phyloP scores from a whole-genome alignment of 805 yeast genomes.

The Candida fluviatilis region DNA sequence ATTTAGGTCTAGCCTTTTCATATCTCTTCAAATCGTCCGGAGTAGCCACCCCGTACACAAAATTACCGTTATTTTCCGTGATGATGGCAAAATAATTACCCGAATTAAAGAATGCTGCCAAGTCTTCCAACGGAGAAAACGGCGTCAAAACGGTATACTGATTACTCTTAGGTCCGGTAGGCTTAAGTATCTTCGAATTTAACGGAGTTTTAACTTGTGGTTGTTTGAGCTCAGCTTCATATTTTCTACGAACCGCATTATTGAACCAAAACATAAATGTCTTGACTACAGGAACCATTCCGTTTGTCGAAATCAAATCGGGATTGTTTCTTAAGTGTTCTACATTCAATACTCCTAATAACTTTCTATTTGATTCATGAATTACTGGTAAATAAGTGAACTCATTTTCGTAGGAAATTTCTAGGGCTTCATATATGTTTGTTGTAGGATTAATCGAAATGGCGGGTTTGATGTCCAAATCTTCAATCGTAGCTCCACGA shows the following conservation, averaged over 20 bases:
- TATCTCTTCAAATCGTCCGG: conserved; percentile 42
- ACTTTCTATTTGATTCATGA: conserved; percentile 39
- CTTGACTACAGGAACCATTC: conserved; percentile 23
- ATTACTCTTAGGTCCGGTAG: conserved; percentile 25
- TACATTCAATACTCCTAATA: conserved; percentile 48
- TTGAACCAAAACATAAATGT: conserved; percentile 43
- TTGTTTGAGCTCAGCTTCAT: conserved; percentile 19
- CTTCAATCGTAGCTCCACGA: conserved; percentile 55
- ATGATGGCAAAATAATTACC: conserved; percentile 55
- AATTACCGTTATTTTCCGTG: conserved; percentile 47
- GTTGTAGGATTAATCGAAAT: conserved; percentile 48
- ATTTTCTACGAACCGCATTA: conserved; percentile 30
- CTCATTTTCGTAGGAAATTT: conserved; percentile 51
- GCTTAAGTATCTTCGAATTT: conserved; percentile 32
- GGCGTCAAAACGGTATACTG: conserved; percentile 48
- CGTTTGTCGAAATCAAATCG: conserved; percentile 17
- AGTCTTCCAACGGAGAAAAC: conserved; percentile 48
- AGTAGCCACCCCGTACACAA: conserved; percentile 58
- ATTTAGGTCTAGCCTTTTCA: conserved; percentile 41
- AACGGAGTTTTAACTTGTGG: conserved; percentile 13
- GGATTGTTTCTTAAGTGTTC: conserved; percentile 35
- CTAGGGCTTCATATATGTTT: conserved; percentile 45
- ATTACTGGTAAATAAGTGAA: conserved; percentile 54
- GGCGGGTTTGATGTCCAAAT: conserved; percentile 56
- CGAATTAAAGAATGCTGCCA: conserved; percentile 45